phyloP scores from a whole-genome alignment of 441 rosid species.

The Gossypium gossypioides region DNA sequence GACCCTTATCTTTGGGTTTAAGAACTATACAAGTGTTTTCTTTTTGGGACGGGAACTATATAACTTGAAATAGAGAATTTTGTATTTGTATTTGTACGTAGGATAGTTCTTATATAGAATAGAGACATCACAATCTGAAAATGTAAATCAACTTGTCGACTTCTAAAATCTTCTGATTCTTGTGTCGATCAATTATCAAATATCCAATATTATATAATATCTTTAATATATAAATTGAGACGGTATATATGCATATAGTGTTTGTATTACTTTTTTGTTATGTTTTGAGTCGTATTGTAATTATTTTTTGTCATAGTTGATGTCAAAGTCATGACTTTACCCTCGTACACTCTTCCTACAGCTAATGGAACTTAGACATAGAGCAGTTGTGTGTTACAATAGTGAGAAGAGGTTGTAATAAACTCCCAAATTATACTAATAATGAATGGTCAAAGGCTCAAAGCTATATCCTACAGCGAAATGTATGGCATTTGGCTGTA shows the following conservation, averaged over 20 bases:
- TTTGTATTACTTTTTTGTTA: too few species aligned
- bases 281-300: too few species aligned
- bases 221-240: too few species aligned
- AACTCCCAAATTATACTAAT: background rate
- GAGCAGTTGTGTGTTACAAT: background rate
- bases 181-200: background rate
- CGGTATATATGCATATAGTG: too few species aligned
- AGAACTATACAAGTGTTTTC: too few species aligned
- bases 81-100: background rate
- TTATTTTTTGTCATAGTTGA: too few species aligned
- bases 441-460: background rate
- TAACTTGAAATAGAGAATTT: background rate
- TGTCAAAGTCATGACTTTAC: too few species aligned
- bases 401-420: background rate
- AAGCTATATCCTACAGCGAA: background rate
- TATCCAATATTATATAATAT: too few species aligned
- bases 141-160: too few species aligned
- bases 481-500: background rate
- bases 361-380: background rate
- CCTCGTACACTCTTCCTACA: too few species aligned
- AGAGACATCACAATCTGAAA: too few species aligned
- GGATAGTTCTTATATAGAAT: background rate
- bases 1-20: background rate
- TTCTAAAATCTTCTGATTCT: background rate
- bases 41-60: too few species aligned